Evolutionary conservation across 805 yeast genomes (phyloP), one percentile per base, ranked within the genome.

Genomic region (Schwanniomyces yamadae): DNA sequence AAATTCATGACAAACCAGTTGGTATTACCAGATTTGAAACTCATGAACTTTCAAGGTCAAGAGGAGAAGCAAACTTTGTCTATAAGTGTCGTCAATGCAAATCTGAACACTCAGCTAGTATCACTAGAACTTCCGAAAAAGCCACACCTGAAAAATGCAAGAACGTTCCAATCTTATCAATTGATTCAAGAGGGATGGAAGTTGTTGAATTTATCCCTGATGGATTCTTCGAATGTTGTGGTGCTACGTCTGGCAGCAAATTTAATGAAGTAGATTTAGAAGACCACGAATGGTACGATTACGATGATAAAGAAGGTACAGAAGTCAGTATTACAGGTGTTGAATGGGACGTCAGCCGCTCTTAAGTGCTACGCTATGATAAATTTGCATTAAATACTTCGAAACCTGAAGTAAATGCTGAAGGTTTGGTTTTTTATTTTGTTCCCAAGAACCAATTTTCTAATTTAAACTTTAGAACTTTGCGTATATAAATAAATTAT

Each of bases 251-350:
- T 3, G 57, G 63, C 9, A 68, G 83, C 8, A 59, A 55, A 34
- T 86, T 84, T 51, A 52, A 52, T 5, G 86, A 84, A 19, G 74
- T 88, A 18, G 93, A 84, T 38, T 63, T 89, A 19, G 75, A 70
- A 23, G 95, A 86, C 17, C 80, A 77, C 35, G 98, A 93, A 55
- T 89, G 95, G 90, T 93, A 82, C 55, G 99, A 93, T 51, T 93
- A 90, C 54, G 98, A 91, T 57, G 98, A 93, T 38, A 77, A 80
- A 46, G 82, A 84, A 5, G 76, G 78, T 10, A 76, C 69, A 28
- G 96, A 91, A 59, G 96, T 89, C 13, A 78, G 90, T 15, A 74
- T 93, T 10, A 79, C 84, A 1, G 90, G 85, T 3, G 68, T 80
- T n/a, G 53, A 61, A 29, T 90, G 93, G 83, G 75, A 71, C 7